Percentiles rank a stretch among this genome's conserved stretches.
phyloP scores from a whole-genome alignment of 176 grass and related monocot species.

The Alopecurus myosuroides region DNA sequence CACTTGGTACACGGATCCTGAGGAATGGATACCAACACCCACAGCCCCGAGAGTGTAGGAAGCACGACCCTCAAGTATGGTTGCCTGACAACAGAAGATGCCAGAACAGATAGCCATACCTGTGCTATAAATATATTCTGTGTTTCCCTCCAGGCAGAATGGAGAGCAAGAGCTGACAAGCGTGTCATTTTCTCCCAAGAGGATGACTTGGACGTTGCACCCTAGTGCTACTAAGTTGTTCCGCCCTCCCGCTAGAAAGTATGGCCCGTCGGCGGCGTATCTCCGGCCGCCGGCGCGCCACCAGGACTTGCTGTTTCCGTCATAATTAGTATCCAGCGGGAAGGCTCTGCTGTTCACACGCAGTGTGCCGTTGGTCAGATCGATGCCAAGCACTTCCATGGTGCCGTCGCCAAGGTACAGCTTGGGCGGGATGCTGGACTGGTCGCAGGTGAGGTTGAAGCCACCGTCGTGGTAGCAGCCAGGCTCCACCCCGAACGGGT shows the following conservation, averaged over 20 bases:
- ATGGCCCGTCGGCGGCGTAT: not conserved
- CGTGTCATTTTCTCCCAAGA: not conserved
- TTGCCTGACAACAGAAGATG: conserved; percentile 16
- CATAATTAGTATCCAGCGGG: too few relatives aligned
- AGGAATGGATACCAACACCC: too few relatives aligned
- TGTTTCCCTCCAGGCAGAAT: not conserved
- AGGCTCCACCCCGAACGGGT: conserved; percentile 39
- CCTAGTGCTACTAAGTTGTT: conserved; percentile 29
- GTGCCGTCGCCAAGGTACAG: conserved; percentile 34
- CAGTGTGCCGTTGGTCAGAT: not conserved
- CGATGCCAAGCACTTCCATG: conserved; percentile 20
- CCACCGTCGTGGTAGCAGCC: conserved; percentile 28
- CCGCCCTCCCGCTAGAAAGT: not conserved
- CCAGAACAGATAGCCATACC: not conserved
- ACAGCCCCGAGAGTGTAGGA: not conserved
- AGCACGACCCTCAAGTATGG: not conserved
- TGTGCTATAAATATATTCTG: too few relatives aligned
- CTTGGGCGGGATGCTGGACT: not conserved
- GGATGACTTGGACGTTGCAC: conserved; percentile 10
- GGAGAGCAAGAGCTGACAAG: conserved; percentile 13
- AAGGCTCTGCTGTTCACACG: not conserved
- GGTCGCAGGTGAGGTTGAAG: conserved; percentile 41
- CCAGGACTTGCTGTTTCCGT: not conserved
- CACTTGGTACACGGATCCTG: not conserved
- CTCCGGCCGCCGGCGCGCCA: not conserved